Evolutionary conservation across 2,329 filamentous ascomycete genomes (phyloP), one percentile per base, ranked within the genome.

Genomic region (Capronia americana): DNA sequence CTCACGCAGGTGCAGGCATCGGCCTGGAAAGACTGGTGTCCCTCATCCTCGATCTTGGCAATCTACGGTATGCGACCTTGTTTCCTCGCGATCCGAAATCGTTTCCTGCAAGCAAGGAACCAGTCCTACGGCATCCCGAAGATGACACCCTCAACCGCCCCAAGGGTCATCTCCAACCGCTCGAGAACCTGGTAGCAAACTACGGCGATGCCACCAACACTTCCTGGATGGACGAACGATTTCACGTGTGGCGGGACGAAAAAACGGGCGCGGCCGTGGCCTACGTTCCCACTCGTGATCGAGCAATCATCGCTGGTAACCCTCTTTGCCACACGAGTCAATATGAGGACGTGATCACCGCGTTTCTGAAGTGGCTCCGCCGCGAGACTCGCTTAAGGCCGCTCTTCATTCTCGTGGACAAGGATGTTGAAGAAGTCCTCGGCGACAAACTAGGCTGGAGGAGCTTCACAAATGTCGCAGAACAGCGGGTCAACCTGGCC

Each of bases 171-270:
- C 61, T 70, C 30, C 68, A 59, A 44, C 83, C 90, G 0, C 76
- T 95, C 1, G 90, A 92, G 76, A 90, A 93, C 76, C 87, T 94
- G 57, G 93, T 94, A 76, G 91, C 90, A 75, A 95, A 94, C 78
- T 95, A 95, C 72, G 92, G 92, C 69, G 92, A 94, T 75, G 91
- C 92, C 1, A 91, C 90, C 69, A 94, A 94, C 77, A 95, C 92
- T 0, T 92, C 91, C 0, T 94, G 91, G 91, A 84, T 93, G 4
- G 92, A 94, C 75, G 89, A 91, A n/a, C 86, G 91, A 12, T 94
- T 92, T 74, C 82, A 90, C 68, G 87, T 93, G 61, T 95, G 90
- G 90, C 87, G 91, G 26, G 90, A 94, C 74, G 78, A 84, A 1
- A 77, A 81, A 26, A 92, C 89, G 1, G 92, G 92, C 48, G 92